These are phyloP conservation scores for Pseudogymnoascus sp. DNA, from an alignment of 2,329 filamentous ascomycete species.

Conservation along the genomic window DNA sequence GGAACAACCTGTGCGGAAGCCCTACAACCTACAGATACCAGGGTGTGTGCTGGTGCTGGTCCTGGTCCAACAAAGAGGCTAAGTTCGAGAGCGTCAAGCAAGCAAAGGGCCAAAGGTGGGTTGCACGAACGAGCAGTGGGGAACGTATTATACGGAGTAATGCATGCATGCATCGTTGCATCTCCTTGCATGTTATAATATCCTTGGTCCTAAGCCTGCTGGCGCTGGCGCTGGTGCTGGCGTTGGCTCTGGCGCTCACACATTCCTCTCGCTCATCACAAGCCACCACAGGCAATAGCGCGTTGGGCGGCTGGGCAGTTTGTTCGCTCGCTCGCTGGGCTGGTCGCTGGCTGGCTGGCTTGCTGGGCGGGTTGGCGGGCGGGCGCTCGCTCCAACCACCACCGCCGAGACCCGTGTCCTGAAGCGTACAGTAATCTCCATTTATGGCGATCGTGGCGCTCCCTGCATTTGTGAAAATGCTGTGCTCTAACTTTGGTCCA, in stretches of 20 bases:
- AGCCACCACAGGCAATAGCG: conserved; percentile 1
- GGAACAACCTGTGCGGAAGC: neutral
- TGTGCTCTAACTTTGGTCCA: neutral
- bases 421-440: conserved; percentile 6
- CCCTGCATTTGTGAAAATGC: neutral
- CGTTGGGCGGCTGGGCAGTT: neutral
- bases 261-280: neutral
- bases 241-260: conserved; percentile 3
- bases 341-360: neutral
- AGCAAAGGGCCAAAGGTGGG: neutral
- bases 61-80: neutral
- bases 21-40: neutral
- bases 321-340: neutral
- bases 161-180: conserved; percentile 5
- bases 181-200: conserved; percentile 8
- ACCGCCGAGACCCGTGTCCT: conserved; percentile 4
- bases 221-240: conserved; percentile 8
- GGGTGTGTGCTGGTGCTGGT: neutral
- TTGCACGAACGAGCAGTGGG: conserved; percentile 1
- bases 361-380: neutral
- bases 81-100: neutral
- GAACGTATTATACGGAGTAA: conserved; percentile 1
- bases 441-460: conserved; percentile 1
- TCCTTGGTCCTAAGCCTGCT: conserved; percentile 2
- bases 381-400: conserved; percentile 1